These are phyloP conservation scores for Podosphaera xanthii DNA, from an alignment of 2,329 filamentous ascomycete genomes.

Conservation along the genomic window DNA sequence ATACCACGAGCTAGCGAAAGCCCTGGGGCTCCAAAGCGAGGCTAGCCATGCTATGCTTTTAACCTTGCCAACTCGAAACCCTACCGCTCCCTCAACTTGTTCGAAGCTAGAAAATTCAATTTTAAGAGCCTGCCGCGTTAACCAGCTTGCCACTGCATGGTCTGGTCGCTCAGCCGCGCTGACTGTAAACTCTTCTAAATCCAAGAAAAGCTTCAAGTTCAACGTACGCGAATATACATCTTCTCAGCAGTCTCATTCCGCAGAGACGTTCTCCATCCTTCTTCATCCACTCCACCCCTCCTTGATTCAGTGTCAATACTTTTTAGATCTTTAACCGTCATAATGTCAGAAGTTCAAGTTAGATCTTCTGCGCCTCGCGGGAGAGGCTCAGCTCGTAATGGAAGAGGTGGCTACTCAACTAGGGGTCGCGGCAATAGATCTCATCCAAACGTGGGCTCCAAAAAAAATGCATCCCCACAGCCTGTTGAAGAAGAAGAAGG, in stretches of 20 bases:
- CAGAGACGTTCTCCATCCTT: conserved; percentile 4
- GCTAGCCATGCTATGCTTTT: no score
- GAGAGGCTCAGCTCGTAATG: conserved; percentile 74
- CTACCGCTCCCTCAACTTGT: neutral
- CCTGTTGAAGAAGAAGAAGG: conserved; percentile 52
- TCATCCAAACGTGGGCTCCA: conserved; percentile 51
- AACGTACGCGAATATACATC: conserved; percentile 2
- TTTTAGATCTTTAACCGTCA: conserved; percentile 9
- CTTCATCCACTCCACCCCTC: conserved; percentile 5
- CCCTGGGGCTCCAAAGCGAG: no score
- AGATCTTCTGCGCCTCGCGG: conserved; percentile 66
- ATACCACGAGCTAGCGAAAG: no score
- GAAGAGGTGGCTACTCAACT: conserved; percentile 49
- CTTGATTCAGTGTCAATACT: conserved; percentile 7
- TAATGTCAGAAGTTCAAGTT: conserved; percentile 86
- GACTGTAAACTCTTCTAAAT: neutral
- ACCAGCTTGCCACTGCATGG: conserved; percentile 1
- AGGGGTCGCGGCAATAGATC: conserved; percentile 46
- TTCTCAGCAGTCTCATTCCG: conserved; percentile 3
- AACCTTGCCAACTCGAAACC: neutral
- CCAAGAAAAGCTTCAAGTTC: conserved; percentile 1
- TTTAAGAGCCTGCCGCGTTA: neutral
- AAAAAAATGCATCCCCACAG: conserved; percentile 31
- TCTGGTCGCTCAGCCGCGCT: conserved; percentile 3
- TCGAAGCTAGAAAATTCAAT: no score